Base-by-base conservation (phyloP, 2,329 filamentous ascomycete species). In the Magnaporthiopsis rhizophila region DNA sequence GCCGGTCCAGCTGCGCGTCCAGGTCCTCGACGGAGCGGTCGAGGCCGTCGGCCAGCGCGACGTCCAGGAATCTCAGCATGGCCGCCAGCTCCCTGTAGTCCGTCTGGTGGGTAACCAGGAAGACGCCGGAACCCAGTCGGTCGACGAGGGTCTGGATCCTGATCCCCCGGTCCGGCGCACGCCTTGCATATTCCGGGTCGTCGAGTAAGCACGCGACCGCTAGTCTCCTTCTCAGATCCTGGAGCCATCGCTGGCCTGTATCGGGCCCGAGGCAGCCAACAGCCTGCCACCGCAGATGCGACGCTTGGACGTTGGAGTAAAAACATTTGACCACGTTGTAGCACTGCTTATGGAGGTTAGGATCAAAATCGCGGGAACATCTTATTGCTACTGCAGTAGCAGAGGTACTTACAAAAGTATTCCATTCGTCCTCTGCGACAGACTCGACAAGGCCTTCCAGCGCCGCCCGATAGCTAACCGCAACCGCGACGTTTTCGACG, bases 51-150 rank as follows among this genome's bases (percentile, higher is more conserved):
- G 91, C 90, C 62, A 97, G 80, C 21, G 86, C 88, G 56, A 91
- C 83, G 71, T 95, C 89, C 6, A 97, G 82, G 26, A 96, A 82
- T 3, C 82, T 76, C 3, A 90, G 79, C 21, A 86, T 80, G 2
- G 89, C 86, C 45, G 82, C 80, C 1, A 97, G 82, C 64, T 87
- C 81, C 21, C 80, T 78, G 74, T 90, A 97, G 74, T 97, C 79
- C 0, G 88, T 90, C 36, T 79, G 69, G 21, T 78, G 77, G 3
- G 74, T 79, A 68, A 88, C 77, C 28, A 74, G 71, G 69, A 89
- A 89, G 30, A 81, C 77, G 0, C 79, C 74, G 6, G 74, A 70
- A 15, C 75, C 70, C 12, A 88, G 76, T 15, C 79, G 78, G n/a
- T 77, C 67, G 63, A 79, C 78, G 38, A 86, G 71, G 50, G 73